Base-by-base conservation (phyloP, 73 alveolate species). In the Symbiodinium pilosum region DNA sequence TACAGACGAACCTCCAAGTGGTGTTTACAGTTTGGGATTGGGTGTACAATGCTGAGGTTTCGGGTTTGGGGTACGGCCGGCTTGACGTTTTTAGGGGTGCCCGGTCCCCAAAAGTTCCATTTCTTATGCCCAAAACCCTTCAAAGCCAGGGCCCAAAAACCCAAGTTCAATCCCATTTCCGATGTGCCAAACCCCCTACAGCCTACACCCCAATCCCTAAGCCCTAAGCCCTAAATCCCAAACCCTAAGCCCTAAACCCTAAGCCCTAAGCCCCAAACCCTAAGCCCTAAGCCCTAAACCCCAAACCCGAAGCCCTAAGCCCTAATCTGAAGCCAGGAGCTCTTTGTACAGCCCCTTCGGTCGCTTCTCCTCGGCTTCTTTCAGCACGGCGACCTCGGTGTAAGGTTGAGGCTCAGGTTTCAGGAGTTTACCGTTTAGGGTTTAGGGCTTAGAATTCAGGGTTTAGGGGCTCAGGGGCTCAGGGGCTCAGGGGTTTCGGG, bases 331-430 rank as follows among this genome's bases (percentile, higher is more conserved):
- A 47, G 34, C 73, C 73, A 6, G 6, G 26, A 16, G 6, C 75
- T 34, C 75, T 89, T 89, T 89, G 96, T 89, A 89, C 96, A 89
- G 38, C 77, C 96, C 96, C 47, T 87, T 85, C 7, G 77, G 75
- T 51, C 47, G 42, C 87, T 85, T 89, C 88, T 89, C 75, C 52
- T 89, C 96, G 39, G 96, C 96, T 52, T 64, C 96, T 32, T 89
- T 89, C 47, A 89, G 83, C 14, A 54, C 88, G 75, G 96, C 96
- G 5, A 64, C 96, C 96, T 88, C 16, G n/a, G 59, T 47, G 59
- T 47, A 14, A 51, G 68, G 28, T 51, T 16, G 4, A 24, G 68
- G 68, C 68, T 24, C 68, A 51, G 21, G 12, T 16, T 1, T 51
- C 21, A 24, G 75, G 75, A 11, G 28, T 6, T 3, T 56, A 6